Evolutionary conservation across 805 yeast species (phyloP).

Genomic region (Myxozyma neotropica): DNA sequence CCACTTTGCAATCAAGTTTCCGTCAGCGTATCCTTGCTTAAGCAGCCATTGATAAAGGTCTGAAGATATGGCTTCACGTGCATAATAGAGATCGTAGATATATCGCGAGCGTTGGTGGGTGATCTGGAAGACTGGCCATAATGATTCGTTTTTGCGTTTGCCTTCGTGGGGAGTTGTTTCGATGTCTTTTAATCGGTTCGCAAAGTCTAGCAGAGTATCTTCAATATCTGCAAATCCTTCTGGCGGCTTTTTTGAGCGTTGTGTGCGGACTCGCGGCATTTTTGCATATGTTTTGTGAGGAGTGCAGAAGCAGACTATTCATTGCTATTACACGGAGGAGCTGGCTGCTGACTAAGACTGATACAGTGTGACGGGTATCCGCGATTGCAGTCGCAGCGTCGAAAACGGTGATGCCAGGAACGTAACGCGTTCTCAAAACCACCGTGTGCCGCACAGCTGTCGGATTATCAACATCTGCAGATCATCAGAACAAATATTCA

Average conservation of each 20-base stretch:
- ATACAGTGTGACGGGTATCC: too few species aligned
- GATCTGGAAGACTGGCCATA: slow-evolving; percentile 72
- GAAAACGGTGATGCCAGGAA: too few species aligned
- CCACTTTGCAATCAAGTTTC: slow-evolving; percentile 79
- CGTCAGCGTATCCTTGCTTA: slow-evolving; percentile 67
- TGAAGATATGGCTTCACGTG: slow-evolving; percentile 64
- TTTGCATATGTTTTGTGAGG: background rate
- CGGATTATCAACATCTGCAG: too few species aligned
- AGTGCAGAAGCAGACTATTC: background rate
- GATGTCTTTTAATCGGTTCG: slow-evolving; percentile 55
- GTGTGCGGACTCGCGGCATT: slow-evolving; percentile 53
- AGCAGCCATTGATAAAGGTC: slow-evolving; percentile 75
- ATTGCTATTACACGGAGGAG: background rate
- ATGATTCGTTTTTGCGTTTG: slow-evolving; percentile 56
- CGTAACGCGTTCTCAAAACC: background rate
- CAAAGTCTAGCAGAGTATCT: slow-evolving; percentile 65
- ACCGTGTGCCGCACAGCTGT: background rate
- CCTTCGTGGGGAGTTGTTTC: slow-evolving; percentile 45
- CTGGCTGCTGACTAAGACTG: too few species aligned
- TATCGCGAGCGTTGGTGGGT: slow-evolving; percentile 77
- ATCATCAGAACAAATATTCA: too few species aligned
- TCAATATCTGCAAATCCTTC: slow-evolving; percentile 70
- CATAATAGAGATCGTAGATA: slow-evolving; percentile 71
- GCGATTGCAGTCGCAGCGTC: too few species aligned
- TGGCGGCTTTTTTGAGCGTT: slow-evolving; percentile 61